A percentile compares a stretch with the other conserved stretches of the same genome.
phyloP scores from a whole-genome alignment of 352 stramenopile species.

The Globisporangium paroecandrum region DNA sequence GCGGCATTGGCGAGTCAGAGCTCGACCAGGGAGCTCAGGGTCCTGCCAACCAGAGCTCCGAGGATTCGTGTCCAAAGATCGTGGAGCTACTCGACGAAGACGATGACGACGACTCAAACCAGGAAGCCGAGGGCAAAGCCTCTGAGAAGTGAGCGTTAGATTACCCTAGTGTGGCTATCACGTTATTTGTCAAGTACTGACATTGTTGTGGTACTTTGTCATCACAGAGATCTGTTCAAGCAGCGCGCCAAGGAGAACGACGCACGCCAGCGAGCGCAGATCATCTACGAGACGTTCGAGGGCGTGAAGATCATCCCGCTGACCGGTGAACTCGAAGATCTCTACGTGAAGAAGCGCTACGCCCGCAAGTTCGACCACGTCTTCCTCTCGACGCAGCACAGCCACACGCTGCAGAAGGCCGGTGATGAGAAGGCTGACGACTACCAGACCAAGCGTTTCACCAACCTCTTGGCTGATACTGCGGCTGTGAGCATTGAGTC shows the following conservation, averaged over 20 bases:
- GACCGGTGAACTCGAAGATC: constrained; percentile 49
- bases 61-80: constrained; percentile 15
- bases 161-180: no score
- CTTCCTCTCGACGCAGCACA: constrained; percentile 65
- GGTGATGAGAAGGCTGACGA: neutral
- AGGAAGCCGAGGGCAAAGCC: constrained; percentile 1
- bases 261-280: constrained; percentile 33
- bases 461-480: constrained; percentile 33
- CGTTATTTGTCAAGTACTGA: no score
- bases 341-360: constrained; percentile 69
- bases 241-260: constrained; percentile 30
- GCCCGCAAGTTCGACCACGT: constrained; percentile 53
- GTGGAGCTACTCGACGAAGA: constrained; percentile 28
- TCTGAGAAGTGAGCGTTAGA: constrained; percentile 15
- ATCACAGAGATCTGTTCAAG: constrained; percentile 25
- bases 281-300: constrained; percentile 48
- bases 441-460: constrained; percentile 25
- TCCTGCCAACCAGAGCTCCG: constrained; percentile 9
- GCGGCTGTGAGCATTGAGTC: constrained; percentile 67
- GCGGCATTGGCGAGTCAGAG: constrained; percentile 66
- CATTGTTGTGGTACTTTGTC: neutral
- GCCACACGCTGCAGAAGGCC: constrained; percentile 38
- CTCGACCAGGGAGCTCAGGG: constrained; percentile 9
- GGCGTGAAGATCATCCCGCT: constrained; percentile 73
- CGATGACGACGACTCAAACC: constrained; percentile 16